These are phyloP conservation scores for Thalassiosira allenii DNA, from an alignment of 352 stramenopile species.

Conservation along the genomic window DNA sequence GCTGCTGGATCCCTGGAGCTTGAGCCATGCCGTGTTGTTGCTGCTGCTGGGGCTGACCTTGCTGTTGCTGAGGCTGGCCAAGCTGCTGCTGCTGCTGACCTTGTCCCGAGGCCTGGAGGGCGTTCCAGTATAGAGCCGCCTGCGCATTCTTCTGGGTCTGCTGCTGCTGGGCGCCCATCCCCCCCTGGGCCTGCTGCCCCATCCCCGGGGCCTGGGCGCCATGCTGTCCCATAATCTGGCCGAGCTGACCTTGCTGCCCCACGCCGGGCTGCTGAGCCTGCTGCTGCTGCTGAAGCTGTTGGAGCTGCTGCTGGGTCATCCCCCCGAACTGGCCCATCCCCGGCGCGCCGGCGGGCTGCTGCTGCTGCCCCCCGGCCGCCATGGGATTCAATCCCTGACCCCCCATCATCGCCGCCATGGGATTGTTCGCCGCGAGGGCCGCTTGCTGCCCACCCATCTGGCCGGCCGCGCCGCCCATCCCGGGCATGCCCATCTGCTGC, in stretches of 20 bases:
- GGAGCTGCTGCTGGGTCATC: slow-evolving; percentile 53
- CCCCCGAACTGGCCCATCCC: no score
- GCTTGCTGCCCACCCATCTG: no score
- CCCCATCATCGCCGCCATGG: no score
- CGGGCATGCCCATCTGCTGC: slow-evolving; percentile 17
- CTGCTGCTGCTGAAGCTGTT: slow-evolving; percentile 48
- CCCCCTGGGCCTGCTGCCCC: not conserved
- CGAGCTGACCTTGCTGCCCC: not conserved
- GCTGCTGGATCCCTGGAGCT: not conserved
- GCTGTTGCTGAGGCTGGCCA: slow-evolving; percentile 49
- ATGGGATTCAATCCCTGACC: no score
- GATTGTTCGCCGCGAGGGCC: no score
- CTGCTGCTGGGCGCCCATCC: not conserved
- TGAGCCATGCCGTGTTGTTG: not conserved
- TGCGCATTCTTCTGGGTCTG: slow-evolving; percentile 33
- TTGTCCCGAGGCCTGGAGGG: slow-evolving; percentile 31
- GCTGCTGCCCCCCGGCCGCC: no score
- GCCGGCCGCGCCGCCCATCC: not conserved
- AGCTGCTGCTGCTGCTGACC: slow-evolving; percentile 12
- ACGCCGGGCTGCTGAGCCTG: not conserved
- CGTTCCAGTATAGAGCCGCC: slow-evolving; percentile 31
- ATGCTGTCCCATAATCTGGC: slow-evolving; percentile 22
- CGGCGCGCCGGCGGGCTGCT: slow-evolving; percentile 1
- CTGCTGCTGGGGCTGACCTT: slow-evolving; percentile 50
- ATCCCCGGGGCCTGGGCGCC: not conserved